Evolutionary conservation across 192 early-diverging fungal species (phyloP), one percentile per base, ranked within the genome.

Genomic region (Umbelopsis sp.): DNA sequence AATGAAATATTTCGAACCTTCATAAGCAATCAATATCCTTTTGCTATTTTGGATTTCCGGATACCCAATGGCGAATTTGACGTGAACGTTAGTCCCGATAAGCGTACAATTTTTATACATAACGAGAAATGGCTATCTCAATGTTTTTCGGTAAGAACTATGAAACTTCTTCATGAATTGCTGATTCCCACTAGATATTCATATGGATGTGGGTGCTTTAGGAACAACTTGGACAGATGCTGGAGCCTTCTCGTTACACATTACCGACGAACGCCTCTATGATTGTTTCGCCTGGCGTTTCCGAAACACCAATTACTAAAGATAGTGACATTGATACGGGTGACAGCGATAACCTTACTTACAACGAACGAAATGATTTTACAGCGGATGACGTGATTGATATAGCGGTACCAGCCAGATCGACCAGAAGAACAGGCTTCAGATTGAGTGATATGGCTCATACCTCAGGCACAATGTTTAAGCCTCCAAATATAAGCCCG

Each of bases 61-160:
- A 52, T 94, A 45, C 76, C 81, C 1, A 85, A 85, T 21, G 86
- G 89, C 62, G 52, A 47, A n/a, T 47, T 92, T 32, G 96, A 99
- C 85, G 93, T 97, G 31, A 99, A 99, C 69, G 86, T 99, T 25
- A 94, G 92, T 25, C 97, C 97, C 1, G 93, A 99, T 75, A 99
- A 99, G 71, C 87, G 96, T 32, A 97, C 92, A 0, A 84, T 99
- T 21, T 82, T 97, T 72, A 74, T 99, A 11, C 89, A 96, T 51
- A 80, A 93, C 45, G 97, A 99, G 66, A 74, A 81, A 8, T 62
- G 71, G 54, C 53, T 94, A 32, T 51, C 85, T 3, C 83, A 91
- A 20, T 70, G 71, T 24, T 72, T 91, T 24, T 69, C 75, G 71
- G 87, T 87, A 71, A 70, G 44, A 32, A 24, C 43, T 32, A 8